Percentiles rank a stretch among this genome's conserved stretches.
These are phyloP conservation scores for Pyricularia sp. DNA, from an alignment of 2,329 filamentous ascomycete species.

Conservation along the genomic window DNA sequence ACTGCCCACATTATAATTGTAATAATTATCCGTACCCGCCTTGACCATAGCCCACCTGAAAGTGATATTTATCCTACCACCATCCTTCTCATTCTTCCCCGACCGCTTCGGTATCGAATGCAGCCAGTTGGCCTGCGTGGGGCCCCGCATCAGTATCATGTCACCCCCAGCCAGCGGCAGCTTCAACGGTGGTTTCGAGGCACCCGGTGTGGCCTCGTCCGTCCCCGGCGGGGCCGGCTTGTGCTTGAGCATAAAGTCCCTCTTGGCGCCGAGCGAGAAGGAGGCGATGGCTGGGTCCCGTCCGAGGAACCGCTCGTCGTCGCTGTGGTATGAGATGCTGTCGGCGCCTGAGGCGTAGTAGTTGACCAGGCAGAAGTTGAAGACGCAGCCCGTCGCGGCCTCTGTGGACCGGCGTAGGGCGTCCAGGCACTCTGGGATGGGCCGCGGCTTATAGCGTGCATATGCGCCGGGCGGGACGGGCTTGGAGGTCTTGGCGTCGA, in stretches of 20 bases:
- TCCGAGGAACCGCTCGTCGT: slow-evolving; percentile 68
- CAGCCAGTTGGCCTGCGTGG: slow-evolving; percentile 64
- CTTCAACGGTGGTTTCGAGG: slow-evolving; percentile 31
- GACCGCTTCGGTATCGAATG: slow-evolving; percentile 67
- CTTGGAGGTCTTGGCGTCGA: slow-evolving; percentile 28
- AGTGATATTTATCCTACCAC: slow-evolving; percentile 63
- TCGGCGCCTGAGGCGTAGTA: slow-evolving; percentile 70
- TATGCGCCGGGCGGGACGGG: slow-evolving; percentile 40
- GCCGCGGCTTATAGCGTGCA: slow-evolving; percentile 45
- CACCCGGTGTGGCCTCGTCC: too few species aligned
- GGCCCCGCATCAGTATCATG: slow-evolving; percentile 66
- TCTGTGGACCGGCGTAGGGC: slow-evolving; percentile 50
- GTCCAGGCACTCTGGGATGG: slow-evolving; percentile 55
- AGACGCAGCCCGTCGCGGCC: slow-evolving; percentile 49
- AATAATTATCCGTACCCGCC: slow-evolving; percentile 69
- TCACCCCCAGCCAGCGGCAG: slow-evolving; percentile 51
- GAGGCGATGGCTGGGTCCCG: slow-evolving; percentile 58
- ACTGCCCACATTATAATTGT: slow-evolving; percentile 66
- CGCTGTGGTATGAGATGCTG: slow-evolving; percentile 68
- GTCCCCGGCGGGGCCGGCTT: slow-evolving; percentile 27
- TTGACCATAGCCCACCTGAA: slow-evolving; percentile 59
- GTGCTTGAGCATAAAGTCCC: slow-evolving; percentile 71
- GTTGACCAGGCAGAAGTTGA: slow-evolving; percentile 72
- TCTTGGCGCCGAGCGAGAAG: slow-evolving; percentile 55
- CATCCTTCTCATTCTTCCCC: slow-evolving; percentile 47